Evolutionary conservation across 495 filamentous ascomycete species (phyloP).

Genomic region (Beverwykella pulmonaria): DNA sequence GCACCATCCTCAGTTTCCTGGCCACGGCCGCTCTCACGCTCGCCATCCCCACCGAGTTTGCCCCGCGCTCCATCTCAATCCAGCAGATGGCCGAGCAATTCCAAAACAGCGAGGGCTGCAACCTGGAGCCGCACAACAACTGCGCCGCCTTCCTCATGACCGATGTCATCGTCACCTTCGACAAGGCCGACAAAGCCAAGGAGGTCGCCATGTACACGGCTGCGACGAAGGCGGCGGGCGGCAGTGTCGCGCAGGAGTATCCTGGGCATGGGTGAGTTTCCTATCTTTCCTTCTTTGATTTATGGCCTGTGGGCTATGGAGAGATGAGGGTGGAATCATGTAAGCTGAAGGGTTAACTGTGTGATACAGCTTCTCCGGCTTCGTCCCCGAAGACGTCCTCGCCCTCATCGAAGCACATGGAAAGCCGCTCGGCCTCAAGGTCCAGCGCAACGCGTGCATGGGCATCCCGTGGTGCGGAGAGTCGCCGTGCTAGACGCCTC

Average conservation of each 20-base stretch:
- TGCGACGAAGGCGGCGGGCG: conserved; percentile 11
- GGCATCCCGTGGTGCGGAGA: conserved; percentile 33
- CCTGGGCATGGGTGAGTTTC: too few species aligned
- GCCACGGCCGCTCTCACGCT: background rate
- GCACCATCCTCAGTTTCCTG: background rate
- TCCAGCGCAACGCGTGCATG: conserved; percentile 17
- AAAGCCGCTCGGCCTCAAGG: conserved; percentile 12
- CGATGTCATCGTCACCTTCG: conserved; percentile 26
- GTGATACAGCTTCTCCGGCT: conserved; percentile 16
- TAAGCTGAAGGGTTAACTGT: background rate
- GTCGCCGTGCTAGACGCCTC: conserved; percentile 27
- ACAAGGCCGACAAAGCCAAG: background rate
- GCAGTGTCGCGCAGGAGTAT: conserved; percentile 3
- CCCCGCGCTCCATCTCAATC: background rate
- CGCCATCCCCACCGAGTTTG: background rate
- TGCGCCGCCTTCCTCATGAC: conserved; percentile 17
- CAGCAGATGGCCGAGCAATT: background rate
- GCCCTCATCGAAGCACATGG: conserved; percentile 14
- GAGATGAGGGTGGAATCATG: background rate
- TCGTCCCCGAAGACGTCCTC: conserved; percentile 17
- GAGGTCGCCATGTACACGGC: background rate
- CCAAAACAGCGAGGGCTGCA: background rate
- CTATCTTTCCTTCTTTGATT: background rate
- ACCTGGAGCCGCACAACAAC: conserved; percentile 15
- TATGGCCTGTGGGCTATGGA: background rate